phyloP scores from a whole-genome alignment of 148 eudicot species.

The Chenopodium formosanum region DNA sequence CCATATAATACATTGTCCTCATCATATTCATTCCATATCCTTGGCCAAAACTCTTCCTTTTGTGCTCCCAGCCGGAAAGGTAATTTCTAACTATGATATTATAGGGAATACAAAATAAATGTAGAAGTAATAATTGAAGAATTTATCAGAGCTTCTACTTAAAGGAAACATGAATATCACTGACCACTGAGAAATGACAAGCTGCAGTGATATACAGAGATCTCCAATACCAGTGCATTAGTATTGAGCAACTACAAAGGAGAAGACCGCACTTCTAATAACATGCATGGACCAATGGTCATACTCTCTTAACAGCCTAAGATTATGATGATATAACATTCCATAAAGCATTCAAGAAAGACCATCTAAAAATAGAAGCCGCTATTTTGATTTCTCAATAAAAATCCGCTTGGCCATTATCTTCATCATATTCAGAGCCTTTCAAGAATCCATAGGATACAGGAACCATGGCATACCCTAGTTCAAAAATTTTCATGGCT shows the following conservation, averaged over 20 bases:
- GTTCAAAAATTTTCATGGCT: background rate
- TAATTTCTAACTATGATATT: background rate
- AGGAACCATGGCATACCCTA: background rate
- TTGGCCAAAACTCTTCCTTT: background rate
- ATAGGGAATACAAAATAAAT: background rate
- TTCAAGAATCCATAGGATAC: background rate
- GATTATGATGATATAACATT: background rate
- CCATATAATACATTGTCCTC: background rate
- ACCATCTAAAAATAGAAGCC: background rate
- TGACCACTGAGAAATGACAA: no score
- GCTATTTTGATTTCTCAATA: no score
- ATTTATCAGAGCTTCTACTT: no score
- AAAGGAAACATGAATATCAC: no score
- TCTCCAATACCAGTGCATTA: background rate
- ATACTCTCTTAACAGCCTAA: background rate
- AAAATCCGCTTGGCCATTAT: background rate
- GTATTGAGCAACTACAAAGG: background rate
- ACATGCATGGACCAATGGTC: background rate
- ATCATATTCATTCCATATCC: background rate
- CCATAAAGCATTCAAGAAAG: background rate
- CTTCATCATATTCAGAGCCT: background rate
- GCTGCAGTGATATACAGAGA: no score
- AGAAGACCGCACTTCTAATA: background rate
- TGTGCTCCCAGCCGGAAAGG: background rate
- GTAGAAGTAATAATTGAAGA: no score